Evolutionary conservation across 495 filamentous ascomycete species (phyloP), one percentile per base, ranked within the genome.

Genomic region (Aspergillus affinis): DNA sequence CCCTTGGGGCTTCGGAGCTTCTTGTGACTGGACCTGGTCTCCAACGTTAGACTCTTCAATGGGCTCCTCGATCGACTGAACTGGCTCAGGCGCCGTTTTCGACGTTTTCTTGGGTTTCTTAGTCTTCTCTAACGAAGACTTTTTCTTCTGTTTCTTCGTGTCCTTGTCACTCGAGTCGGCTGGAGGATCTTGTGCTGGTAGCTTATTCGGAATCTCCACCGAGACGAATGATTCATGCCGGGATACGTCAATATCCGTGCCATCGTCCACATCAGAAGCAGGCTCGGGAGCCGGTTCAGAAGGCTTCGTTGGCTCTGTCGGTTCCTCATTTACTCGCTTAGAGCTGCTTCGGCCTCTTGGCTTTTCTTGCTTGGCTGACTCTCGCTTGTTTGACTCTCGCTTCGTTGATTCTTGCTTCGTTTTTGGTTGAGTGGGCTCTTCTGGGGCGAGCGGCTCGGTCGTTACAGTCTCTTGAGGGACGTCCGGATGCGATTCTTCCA

Each of bases 81-180:
- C 13, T 13, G 36, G 36, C 13, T 41, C 36, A 13, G 36, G 36
- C 4, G 55, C 61, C 69, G 23, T 73, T 62, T 60, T 63, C 10
- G 55, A 48, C 19, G 61, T 54, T 45, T 69, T 65, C 58, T 63
- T 65, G 10, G 59, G 46, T 49, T 73, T 77, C 32, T 70, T 73
- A 2, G 69, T 61, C 65, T 84, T 84, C 65, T 82, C 84, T 49
- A 74, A 74, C 10, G 76, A 71, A 41, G 76, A 71, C 23, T 72
- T 76, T 66, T 68, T 71, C 72, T 82, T 75, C 6, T 59, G 54
- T 51, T 72, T 70, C 58, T 67, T 66, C 18, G 55, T 51, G 45
- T 61, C 56, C 48, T 77, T 72, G 53, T 62, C 65, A 18, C 52
- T 59, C 0, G 63, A 54, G 57, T 76, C 73, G 26, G 61, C 61